Evolutionary conservation across 2,329 filamentous ascomycete species (phyloP).

Genomic region (Oidium heveae): DNA sequence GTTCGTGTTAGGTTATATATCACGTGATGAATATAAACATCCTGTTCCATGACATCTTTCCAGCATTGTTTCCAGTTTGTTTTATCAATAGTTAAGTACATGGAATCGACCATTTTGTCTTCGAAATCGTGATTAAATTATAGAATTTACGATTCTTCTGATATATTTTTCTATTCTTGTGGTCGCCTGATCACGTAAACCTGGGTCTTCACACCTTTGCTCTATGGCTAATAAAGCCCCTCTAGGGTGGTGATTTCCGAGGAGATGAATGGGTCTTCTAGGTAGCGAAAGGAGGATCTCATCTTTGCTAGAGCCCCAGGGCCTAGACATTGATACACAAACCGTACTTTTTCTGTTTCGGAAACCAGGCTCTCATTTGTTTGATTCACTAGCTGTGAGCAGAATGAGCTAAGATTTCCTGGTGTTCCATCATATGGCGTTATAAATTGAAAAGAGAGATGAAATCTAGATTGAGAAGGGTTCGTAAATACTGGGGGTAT

Average conservation of each 20-base stretch:
- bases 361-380: background rate
- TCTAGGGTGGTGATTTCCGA: background rate
- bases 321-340: background rate
- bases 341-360: background rate
- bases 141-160: background rate
- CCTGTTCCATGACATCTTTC: background rate
- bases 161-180: background rate
- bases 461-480: background rate
- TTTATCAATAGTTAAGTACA: background rate
- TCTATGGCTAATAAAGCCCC: background rate
- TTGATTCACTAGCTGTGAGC: background rate
- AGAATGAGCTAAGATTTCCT: background rate
- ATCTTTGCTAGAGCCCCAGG: background rate
- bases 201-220: background rate
- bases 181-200: background rate
- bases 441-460: background rate
- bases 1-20: no score
- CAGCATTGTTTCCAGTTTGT: background rate
- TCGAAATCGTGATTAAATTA: background rate
- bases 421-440: background rate
- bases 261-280: background rate
- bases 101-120: background rate
- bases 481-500: background rate
- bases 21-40: background rate
- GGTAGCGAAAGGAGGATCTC: background rate